These are phyloP conservation scores for Chlamydomonas schloesseri DNA, from an alignment of 139 green algal genomes.

Conservation along the genomic window DNA sequence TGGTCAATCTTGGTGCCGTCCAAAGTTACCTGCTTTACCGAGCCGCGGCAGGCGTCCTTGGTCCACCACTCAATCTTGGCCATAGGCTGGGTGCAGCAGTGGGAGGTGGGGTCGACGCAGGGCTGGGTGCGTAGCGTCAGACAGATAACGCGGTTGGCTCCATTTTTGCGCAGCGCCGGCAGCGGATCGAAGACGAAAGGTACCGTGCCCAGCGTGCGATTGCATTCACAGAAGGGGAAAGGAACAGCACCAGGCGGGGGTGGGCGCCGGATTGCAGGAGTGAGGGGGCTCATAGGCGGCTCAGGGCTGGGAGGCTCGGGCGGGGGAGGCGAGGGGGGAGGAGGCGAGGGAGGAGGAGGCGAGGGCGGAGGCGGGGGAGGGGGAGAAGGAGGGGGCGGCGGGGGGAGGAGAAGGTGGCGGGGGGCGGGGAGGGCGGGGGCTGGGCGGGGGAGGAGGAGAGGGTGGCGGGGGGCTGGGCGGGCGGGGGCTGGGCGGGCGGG, in stretches of 20 bases:
- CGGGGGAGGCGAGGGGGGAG: background rate
- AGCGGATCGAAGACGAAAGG: constrained; percentile 6
- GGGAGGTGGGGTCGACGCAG: constrained; percentile 3
- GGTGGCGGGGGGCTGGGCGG: background rate
- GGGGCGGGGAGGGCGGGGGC: background rate
- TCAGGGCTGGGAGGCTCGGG: background rate
- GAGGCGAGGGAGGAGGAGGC: background rate
- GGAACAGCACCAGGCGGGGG: background rate
- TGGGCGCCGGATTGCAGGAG: background rate
- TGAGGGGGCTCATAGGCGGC: background rate
- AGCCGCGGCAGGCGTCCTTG: constrained; percentile 29
- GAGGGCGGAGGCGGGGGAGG: background rate
- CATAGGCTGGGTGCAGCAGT: constrained; percentile 4
- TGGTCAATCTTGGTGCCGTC: constrained; percentile 22
- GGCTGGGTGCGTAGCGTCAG: background rate
- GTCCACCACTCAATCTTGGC: constrained; percentile 28
- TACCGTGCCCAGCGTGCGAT: background rate
- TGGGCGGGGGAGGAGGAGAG: background rate
- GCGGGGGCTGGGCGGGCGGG: background rate
- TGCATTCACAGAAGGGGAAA: constrained; percentile 44
- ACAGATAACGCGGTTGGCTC: constrained; percentile 9
- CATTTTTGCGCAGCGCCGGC: background rate
- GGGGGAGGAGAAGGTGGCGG: background rate
- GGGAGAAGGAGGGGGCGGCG: background rate
- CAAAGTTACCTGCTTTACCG: background rate